These are phyloP conservation scores for Leptodontidium sp. DNA, from an alignment of 2,329 filamentous ascomycete genomes.

Conservation along the genomic window DNA sequence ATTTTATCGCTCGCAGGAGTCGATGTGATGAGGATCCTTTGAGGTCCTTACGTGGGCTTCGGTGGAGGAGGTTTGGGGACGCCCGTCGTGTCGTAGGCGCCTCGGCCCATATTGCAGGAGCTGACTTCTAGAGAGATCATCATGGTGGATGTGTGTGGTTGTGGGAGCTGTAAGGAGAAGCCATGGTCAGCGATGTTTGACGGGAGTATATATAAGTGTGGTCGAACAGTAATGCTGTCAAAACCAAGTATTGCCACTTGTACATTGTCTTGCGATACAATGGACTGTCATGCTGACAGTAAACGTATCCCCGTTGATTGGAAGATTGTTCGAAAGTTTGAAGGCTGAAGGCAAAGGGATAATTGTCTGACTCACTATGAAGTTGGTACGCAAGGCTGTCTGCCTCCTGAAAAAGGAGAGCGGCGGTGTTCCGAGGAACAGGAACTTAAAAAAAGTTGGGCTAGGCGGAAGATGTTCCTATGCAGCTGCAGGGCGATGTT, in stretches of 20 bases:
- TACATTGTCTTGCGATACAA: neutral
- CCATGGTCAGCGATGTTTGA: conserved; percentile 31
- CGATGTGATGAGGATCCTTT: conserved; percentile 16
- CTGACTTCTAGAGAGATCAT: conserved; percentile 44
- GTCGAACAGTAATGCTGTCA: conserved; percentile 23
- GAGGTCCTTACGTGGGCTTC: conserved; percentile 44
- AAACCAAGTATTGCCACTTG: conserved; percentile 4
- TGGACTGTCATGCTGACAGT: neutral
- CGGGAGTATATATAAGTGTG: conserved; percentile 18
- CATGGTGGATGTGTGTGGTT: conserved; percentile 37
- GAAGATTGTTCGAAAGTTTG: neutral
- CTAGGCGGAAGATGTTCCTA: conserved; percentile 9
- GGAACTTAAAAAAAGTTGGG: conserved; percentile 25
- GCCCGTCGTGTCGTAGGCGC: conserved; percentile 61
- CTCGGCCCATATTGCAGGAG: conserved; percentile 57
- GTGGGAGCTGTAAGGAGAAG: conserved; percentile 25
- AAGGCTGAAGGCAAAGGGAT: conserved; percentile 7
- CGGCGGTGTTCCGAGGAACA: conserved; percentile 25
- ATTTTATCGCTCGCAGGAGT: conserved; percentile 26
- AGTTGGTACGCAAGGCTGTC: conserved; percentile 33
- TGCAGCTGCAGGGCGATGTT: conserved; percentile 14
- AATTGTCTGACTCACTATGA: conserved; percentile 40
- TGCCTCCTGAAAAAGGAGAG: conserved; percentile 26
- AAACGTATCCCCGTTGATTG: neutral
- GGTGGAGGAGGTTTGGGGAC: conserved; percentile 54